phyloP scores from a whole-genome alignment of 305 asterid species.

The Fraxinus latifolia region DNA sequence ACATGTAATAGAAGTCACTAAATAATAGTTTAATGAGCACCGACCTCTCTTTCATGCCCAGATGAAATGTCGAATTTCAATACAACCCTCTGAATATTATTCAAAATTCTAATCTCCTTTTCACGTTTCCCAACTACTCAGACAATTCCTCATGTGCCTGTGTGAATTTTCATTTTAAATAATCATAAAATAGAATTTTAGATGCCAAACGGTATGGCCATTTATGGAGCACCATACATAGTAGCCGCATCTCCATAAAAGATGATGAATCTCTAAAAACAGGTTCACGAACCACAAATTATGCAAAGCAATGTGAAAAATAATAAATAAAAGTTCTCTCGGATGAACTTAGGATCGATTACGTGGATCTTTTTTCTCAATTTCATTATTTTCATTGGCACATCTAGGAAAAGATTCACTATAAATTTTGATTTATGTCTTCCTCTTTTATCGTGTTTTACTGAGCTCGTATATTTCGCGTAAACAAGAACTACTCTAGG shows the following conservation, averaged over 20 bases:
- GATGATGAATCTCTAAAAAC: constrained; percentile 20
- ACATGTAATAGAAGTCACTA: constrained; percentile 33
- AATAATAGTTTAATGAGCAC: constrained; percentile 40
- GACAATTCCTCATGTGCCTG: constrained; percentile 22
- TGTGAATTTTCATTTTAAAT: not conserved
- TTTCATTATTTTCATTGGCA: not conserved
- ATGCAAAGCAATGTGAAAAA: not conserved
- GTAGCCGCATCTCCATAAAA: constrained; percentile 26
- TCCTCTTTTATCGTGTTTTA: not conserved
- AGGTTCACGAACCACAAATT: constrained; percentile 22
- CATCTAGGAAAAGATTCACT: not conserved
- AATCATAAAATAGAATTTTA: constrained; percentile 13
- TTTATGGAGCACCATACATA: constrained; percentile 34
- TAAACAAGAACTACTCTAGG: not conserved
- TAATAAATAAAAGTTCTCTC: not conserved
- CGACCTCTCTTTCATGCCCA: constrained; percentile 32
- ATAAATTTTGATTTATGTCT: not conserved
- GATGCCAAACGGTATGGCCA: constrained; percentile 22
- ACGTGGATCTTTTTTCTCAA: not conserved
- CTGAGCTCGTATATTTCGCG: not conserved
- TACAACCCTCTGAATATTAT: constrained; percentile 21
- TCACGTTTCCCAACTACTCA: constrained; percentile 35
- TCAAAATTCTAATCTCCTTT: constrained; percentile 39
- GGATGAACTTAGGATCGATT: not conserved
- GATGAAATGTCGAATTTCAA: constrained; percentile 36